A percentile compares a stretch with the other conserved stretches of the same genome.
Evolutionary conservation across 768 basidiomycete genomes (phyloP).

Genomic region (Boletellus emodensis): DNA sequence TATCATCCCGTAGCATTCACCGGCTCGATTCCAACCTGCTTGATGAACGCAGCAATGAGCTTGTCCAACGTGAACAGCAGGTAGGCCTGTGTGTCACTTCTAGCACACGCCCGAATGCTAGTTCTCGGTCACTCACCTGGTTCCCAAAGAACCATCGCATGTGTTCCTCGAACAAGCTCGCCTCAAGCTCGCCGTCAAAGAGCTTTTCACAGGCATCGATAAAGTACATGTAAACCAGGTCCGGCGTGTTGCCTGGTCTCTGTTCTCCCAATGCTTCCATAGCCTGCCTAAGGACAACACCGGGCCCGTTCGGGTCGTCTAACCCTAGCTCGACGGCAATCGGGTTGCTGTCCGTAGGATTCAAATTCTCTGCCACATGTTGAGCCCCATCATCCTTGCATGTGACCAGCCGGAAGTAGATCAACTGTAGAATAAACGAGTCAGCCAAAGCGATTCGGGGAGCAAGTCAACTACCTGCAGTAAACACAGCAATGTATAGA

Average conservation of each 20-base stretch:
- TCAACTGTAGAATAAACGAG: conserved; percentile 48
- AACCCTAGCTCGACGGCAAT: conserved; percentile 81
- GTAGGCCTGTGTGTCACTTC: conserved; percentile 65
- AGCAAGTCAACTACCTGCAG: conserved; percentile 58
- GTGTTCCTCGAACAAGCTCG: conserved; percentile 89
- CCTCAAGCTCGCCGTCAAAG: conserved; percentile 92
- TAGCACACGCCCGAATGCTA: neutral
- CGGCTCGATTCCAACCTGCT: conserved; percentile 59
- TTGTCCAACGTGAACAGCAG: conserved; percentile 93
- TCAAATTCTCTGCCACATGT: conserved; percentile 64
- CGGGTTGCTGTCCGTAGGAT: conserved; percentile 67
- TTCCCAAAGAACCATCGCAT: conserved; percentile 93
- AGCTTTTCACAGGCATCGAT: conserved; percentile 89
- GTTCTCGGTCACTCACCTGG: conserved; percentile 47
- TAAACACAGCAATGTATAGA: conserved; percentile 85
- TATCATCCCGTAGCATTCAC: neutral
- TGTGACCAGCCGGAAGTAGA: conserved; percentile 81
- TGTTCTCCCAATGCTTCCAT: conserved; percentile 56
- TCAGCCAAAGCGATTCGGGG: conserved; percentile 2
- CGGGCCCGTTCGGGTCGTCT: conserved; percentile 76
- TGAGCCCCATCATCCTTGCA: conserved; percentile 81
- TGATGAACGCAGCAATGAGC: conserved; percentile 81
- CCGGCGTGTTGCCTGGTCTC: conserved; percentile 43
- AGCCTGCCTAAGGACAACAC: conserved; percentile 61
- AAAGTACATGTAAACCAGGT: conserved; percentile 83